Evolutionary conservation across 2,329 filamentous ascomycete genomes (phyloP).

Genomic region (Diaporthe citri): DNA sequence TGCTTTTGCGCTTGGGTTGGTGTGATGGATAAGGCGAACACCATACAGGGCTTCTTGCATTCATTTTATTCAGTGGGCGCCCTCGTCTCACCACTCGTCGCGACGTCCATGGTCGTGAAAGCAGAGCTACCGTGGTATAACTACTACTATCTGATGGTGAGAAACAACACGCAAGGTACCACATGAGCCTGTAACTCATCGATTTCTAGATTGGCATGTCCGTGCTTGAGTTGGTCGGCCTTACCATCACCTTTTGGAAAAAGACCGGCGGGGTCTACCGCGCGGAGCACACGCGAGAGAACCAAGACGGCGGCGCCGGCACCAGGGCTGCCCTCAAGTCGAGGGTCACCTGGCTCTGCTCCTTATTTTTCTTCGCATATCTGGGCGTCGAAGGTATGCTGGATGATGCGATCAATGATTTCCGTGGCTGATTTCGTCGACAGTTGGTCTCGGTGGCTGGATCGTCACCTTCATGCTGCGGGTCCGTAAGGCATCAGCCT

Average conservation of each 20-base stretch:
- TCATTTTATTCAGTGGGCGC: slow-evolving; percentile 80
- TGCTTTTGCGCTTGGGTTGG: slow-evolving; percentile 74
- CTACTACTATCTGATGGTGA: slow-evolving; percentile 80
- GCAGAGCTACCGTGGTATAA: slow-evolving; percentile 74
- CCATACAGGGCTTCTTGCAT: slow-evolving; percentile 80
- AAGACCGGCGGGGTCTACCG: slow-evolving; percentile 44
- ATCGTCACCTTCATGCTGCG: slow-evolving; percentile 89
- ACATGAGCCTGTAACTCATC: neutral
- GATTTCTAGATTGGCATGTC: slow-evolving; percentile 60
- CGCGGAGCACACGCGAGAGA: slow-evolving; percentile 7
- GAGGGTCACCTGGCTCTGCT: slow-evolving; percentile 77
- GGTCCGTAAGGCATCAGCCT: slow-evolving; percentile 76
- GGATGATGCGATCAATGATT: slow-evolving; percentile 63
- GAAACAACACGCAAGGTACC: neutral
- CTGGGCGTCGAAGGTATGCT: slow-evolving; percentile 80
- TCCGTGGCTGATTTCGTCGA: neutral
- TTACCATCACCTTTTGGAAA: slow-evolving; percentile 71
- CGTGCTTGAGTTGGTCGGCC: slow-evolving; percentile 66
- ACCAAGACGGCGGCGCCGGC: slow-evolving; percentile 57
- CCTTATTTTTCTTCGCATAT: slow-evolving; percentile 82
- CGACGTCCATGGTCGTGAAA: slow-evolving; percentile 79
- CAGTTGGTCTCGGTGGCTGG: slow-evolving; percentile 67
- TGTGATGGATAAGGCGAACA: slow-evolving; percentile 79
- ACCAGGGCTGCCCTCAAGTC: slow-evolving; percentile 59
- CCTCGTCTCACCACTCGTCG: slow-evolving; percentile 76